These are phyloP conservation scores for Boletus pseudo-olivaceus DNA, from an alignment of 768 basidiomycete species.

Conservation along the genomic window DNA sequence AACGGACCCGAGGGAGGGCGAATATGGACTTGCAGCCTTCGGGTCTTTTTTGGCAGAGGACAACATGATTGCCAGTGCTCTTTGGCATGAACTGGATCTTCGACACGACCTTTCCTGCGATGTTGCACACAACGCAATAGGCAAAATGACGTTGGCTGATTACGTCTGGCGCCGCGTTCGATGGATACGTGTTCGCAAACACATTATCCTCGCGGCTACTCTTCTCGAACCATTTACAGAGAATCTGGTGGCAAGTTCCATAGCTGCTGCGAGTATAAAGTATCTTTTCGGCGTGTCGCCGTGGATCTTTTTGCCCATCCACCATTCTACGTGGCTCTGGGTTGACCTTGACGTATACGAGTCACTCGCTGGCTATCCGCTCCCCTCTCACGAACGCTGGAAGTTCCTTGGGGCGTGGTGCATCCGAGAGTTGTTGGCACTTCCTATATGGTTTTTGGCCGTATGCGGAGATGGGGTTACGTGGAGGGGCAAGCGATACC, in stretches of 20 bases:
- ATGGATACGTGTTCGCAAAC: conserved; percentile 96
- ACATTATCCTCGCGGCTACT: conserved; percentile 86
- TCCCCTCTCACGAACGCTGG: conserved; percentile 46
- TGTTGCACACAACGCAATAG: conserved; percentile 84
- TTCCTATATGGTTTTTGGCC: conserved; percentile 86
- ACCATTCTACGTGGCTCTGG: conserved; percentile 66
- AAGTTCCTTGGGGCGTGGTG: conserved; percentile 77
- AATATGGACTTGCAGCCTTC: conserved; percentile 69
- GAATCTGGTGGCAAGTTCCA: conserved; percentile 63
- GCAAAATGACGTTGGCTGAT: conserved; percentile 78
- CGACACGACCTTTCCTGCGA: conserved; percentile 90
- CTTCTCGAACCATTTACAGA: conserved; percentile 93
- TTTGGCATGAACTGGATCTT: conserved; percentile 91
- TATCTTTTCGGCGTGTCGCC: conserved; percentile 49
- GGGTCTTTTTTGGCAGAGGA: conserved; percentile 93
- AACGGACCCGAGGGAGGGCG: conserved; percentile 19
- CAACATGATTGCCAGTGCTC: conserved; percentile 89
- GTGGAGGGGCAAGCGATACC: conserved; percentile 85
- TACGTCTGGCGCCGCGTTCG: conserved; percentile 89
- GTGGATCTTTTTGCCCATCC: conserved; percentile 54
- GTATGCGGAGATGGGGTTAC: conserved; percentile 77
- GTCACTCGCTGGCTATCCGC: conserved; percentile 65
- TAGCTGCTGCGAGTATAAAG: conserved; percentile 55
- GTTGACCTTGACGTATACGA: conserved; percentile 83
- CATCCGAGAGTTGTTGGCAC: conserved; percentile 72